Evolutionary conservation across 345 rosid genomes (phyloP), one percentile per base, ranked within the genome.

Genomic region (Citrus australasica): DNA sequence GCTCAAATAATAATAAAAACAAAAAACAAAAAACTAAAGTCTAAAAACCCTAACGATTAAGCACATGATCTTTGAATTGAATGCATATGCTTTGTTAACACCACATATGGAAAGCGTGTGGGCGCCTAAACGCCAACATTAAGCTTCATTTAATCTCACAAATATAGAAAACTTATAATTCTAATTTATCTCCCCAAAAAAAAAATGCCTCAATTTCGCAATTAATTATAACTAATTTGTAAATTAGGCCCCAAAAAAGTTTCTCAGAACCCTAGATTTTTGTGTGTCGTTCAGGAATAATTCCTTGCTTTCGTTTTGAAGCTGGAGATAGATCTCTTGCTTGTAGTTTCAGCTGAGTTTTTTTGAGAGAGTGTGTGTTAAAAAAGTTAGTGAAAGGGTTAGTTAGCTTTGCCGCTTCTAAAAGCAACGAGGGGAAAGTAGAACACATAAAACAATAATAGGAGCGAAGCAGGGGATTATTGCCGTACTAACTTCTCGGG

Each of bases 271-370:
- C 67, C n/a, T 55, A 70, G 59, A 67, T 27, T 21, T 27, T 21
- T 51, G 13, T 38, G 59, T 37, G 27, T 55, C 28, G 71, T 30
- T 42, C 4, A 67, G 67, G 58, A 78, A 85, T 90, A 79, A 85
- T 89, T 86, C 94, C 87, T 90, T 90, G 37, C 94, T 87, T 85
- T n/a, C 22, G 65, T 79, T 79, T 6, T 27, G 69, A 81, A 87
- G 85, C 53, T 68, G 37, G 32, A 69, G 79, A 90, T 78, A 90
- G 89, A 86, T 90, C 88, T 83, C 92, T 88, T 86, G 51, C 89
- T 83, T 90, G 86, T 27, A 32, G 79, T 65, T 38, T 83, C 77
- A 53, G 85, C 80, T 75, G 67, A 65, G 40, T 46, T 42, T 66
- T 62, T 13, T 3, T 32, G 30, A 32, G 33, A 70, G 75, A 61